Conservation (phyloP, 1,139 yeast species). For the Cylindricascospora bacillispora region DNA sequence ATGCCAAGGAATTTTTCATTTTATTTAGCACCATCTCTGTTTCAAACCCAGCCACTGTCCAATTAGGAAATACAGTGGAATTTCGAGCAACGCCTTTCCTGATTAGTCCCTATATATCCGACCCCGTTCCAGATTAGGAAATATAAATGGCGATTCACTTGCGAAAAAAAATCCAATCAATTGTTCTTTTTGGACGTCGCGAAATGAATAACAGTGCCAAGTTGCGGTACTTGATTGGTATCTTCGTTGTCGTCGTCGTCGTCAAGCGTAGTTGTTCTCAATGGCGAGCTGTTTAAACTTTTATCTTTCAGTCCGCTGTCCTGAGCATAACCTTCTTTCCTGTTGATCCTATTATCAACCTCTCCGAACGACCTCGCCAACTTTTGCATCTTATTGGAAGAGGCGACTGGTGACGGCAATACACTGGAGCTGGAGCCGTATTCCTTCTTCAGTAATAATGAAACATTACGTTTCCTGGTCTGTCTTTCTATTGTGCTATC, state of each 20-base stretch:
- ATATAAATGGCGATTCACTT: no score
- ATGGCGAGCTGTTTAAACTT: constrained; percentile 12
- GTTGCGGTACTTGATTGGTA: constrained; percentile 7
- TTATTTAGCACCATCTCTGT: no score
- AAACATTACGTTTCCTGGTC: constrained; percentile 22
- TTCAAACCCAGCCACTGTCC: no score
- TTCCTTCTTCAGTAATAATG: constrained; percentile 22
- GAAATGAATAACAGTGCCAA: constrained; percentile 15
- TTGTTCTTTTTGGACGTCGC: no score
- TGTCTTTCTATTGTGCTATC: constrained; percentile 22
- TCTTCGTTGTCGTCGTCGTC: constrained; percentile 1
- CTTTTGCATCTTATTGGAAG: constrained; percentile 5
- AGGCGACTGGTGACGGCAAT: constrained; percentile 19
- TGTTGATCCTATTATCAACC: not conserved
- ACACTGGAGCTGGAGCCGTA: constrained; percentile 23
- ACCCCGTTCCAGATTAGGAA: no score
- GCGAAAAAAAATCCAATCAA: no score
- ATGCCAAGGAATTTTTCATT: no score
- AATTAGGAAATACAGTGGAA: no score
- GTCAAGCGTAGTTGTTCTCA: constrained; percentile 4
- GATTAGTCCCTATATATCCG: no score
- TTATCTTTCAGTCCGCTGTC: constrained; percentile 3
- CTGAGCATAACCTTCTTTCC: constrained; percentile 1
- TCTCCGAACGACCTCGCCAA: constrained; percentile 1
- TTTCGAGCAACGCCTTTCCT: no score